These are phyloP conservation scores for Ochetophila trinervis DNA, from an alignment of 306 rosid genomes.

Conservation along the genomic window DNA sequence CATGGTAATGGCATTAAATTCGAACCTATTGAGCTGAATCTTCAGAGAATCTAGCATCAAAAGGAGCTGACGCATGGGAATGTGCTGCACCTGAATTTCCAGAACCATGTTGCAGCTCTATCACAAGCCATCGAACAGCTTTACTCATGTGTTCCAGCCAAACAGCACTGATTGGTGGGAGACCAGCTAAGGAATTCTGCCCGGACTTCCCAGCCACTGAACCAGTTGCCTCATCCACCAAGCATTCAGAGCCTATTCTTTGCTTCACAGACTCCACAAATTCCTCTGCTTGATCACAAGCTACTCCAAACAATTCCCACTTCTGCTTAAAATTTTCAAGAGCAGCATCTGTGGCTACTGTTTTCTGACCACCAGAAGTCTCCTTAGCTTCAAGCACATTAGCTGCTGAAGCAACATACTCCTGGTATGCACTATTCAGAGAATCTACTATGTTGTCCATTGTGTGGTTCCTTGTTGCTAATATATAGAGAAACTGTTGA, in stretches of 20 bases:
- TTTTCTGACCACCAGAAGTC: constrained; percentile 43
- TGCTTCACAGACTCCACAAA: constrained; percentile 82
- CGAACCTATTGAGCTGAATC: constrained; percentile 62
- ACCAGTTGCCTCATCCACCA: constrained; percentile 84
- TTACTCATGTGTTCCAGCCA: constrained; percentile 84
- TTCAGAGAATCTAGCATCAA: constrained; percentile 69
- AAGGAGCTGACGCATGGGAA: constrained; percentile 61
- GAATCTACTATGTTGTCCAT: constrained; percentile 75
- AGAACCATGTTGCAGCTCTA: constrained; percentile 71
- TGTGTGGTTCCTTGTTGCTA: neutral
- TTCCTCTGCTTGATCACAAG: constrained; percentile 82
- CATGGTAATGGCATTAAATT: no score
- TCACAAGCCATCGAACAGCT: constrained; percentile 74
- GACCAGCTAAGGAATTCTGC: constrained; percentile 39
- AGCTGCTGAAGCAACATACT: constrained; percentile 65
- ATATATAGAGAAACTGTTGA: no score
- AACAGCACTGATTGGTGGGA: constrained; percentile 69
- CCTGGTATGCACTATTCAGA: constrained; percentile 60
- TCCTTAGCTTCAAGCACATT: constrained; percentile 63
- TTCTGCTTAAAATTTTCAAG: constrained; percentile 70
- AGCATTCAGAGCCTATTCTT: constrained; percentile 77
- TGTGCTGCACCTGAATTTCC: constrained; percentile 52
- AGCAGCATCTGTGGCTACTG: constrained; percentile 55
- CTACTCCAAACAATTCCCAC: constrained; percentile 74
- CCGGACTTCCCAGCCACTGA: constrained; percentile 52